These are phyloP conservation scores for Colletotrichum tofieldiae DNA, from an alignment of 2,329 filamentous ascomycete genomes.

Conservation along the genomic window DNA sequence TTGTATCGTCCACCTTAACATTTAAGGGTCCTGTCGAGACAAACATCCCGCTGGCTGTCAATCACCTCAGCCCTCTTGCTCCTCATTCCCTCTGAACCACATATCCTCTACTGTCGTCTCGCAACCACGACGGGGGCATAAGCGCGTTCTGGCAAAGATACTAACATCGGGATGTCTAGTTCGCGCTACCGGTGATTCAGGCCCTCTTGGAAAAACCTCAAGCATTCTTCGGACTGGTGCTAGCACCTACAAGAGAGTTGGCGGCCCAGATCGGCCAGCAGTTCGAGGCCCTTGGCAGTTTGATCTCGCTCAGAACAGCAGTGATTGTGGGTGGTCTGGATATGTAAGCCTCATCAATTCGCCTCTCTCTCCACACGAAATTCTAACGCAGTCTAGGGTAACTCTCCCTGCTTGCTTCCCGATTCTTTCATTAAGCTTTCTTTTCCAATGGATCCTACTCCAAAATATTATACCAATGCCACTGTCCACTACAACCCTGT, in stretches of 20 bases:
- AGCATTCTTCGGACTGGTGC: slow-evolving; percentile 87
- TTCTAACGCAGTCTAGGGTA: slow-evolving; percentile 8
- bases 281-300: slow-evolving; percentile 88
- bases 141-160: neutral
- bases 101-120: too few relatives aligned
- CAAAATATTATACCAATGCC: too few relatives aligned
- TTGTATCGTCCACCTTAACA: neutral
- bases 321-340: slow-evolving; percentile 95
- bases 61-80: neutral
- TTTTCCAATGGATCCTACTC: neutral
- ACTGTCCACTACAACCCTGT: neutral
- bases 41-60: neutral
- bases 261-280: slow-evolving; percentile 91
- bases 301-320: slow-evolving; percentile 89
- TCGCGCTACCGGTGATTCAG: slow-evolving; percentile 93
- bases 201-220: slow-evolving; percentile 90
- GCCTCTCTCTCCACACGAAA: too few relatives aligned
- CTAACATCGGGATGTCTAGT: slow-evolving; percentile 56
- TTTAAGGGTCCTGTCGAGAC: neutral
- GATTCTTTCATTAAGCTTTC: neutral
- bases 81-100: neutral
- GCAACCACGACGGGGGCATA: neutral
- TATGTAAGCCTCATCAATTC: slow-evolving; percentile 62
- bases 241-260: slow-evolving; percentile 94
- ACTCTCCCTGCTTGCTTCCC: neutral